Evolutionary conservation across 441 rosid genomes (phyloP), one percentile per base, ranked within the genome.

Genomic region (Euphorbia schlechtendalii): DNA sequence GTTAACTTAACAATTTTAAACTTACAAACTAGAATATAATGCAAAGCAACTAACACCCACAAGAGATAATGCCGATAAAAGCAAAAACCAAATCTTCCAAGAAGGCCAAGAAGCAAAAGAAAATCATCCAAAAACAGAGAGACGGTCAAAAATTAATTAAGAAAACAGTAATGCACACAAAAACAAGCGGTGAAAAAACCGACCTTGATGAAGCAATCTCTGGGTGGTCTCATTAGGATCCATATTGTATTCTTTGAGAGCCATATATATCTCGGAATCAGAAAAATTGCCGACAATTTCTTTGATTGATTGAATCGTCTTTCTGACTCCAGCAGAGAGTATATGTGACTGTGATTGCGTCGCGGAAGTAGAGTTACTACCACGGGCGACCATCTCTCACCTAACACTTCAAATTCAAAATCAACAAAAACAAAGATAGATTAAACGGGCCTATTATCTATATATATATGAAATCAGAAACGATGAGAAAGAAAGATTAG

Each of bases 261-360:
- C 88, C 63, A 64, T 67, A 64, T 86, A 82, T 46, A 92, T 86
- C 70, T 89, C 96, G 62, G 80, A 80, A 56, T 92, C 96, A 64
- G 96, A 83, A 75, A 83, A 91, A 76, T 80, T 73, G 28, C 86
- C 86, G n/a, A 87, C 87, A 20, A 92, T 77, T 74, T 92, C 98
- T 69, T 85, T 89, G 41, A 92, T 87, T 34, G 83, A 74, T 53
- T 80, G 89, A 45, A 92, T 86, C 43, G 73, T 83, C 59, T 71
- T 84, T 68, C 75, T 87, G 66, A 85, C 76, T 69, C 61, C 61
- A 17, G 82, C 84, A 11, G 96, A 74, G 14, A 76, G 63, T 59
- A 59, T 69, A 67, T 68, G 83, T 8, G 73, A 46, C 63, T 64
- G 78, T 40, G 73, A 57, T 51, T 65, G 73, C 25, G 67, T n/a